Conservation (phyloP, 495 filamentous ascomycete species). For the Opeltia flavorubescens region DNA sequence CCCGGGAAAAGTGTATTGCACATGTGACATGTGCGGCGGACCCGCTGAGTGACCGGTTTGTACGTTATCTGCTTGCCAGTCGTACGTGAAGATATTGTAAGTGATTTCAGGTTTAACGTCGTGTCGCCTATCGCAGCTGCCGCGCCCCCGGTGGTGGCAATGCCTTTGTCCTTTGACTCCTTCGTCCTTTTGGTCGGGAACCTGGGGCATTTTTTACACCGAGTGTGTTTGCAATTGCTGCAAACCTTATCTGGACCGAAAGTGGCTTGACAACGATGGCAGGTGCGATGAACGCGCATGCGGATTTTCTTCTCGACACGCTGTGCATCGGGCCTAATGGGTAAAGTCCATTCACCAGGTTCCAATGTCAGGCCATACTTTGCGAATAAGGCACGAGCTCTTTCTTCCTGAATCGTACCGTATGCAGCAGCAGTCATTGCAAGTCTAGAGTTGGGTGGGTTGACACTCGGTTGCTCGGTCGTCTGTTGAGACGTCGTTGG, state of each 20-base stretch:
- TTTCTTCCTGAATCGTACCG: conserved; percentile 47
- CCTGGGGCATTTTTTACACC: conserved; percentile 68
- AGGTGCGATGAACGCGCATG: conserved; percentile 77
- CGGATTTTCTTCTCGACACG: conserved; percentile 81
- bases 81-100: conserved; percentile 49
- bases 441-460: conserved; percentile 1
- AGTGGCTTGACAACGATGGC: conserved; percentile 60
- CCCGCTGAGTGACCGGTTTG: conserved; percentile 50
- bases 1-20: conserved; percentile 51
- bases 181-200: conserved; percentile 44
- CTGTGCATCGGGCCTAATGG: conserved; percentile 40
- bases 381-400: conserved; percentile 55
- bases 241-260: conserved; percentile 62
- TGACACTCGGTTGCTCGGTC: conserved; percentile 5
- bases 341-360: conserved; percentile 51
- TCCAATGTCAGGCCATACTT: conserved; percentile 61
- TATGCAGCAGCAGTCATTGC: conserved; percentile 15
- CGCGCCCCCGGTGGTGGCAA: conserved; percentile 13
- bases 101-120: conserved; percentile 10
- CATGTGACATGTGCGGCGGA: conserved; percentile 64
- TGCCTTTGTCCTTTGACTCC: conserved; percentile 13
- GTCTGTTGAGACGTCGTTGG: conserved; percentile 9
- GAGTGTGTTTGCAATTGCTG: conserved; percentile 54
- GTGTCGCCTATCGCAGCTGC: conserved; percentile 10
- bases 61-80: conserved; percentile 58